A percentile compares a stretch with the other conserved stretches of the same genome.
Conservation (phyloP, 2,329 filamentous ascomycete genomes). For the Xylaria sp. region DNA sequence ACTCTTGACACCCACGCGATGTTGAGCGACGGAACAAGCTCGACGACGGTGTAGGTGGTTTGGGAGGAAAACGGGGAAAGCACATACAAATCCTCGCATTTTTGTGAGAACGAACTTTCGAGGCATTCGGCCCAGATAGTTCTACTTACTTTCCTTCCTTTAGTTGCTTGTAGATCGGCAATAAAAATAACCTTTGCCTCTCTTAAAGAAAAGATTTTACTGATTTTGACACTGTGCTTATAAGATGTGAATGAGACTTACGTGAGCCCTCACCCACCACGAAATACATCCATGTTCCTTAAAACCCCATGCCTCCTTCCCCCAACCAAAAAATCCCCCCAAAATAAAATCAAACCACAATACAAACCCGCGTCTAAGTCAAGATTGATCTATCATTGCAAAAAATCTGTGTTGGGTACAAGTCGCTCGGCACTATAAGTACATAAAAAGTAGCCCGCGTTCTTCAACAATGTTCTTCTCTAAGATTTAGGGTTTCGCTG, state of each 20-base stretch:
- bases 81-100: constrained; percentile 1
- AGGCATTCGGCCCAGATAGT: neutral
- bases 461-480: constrained; percentile 9
- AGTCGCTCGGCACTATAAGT: constrained; percentile 13
- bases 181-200: neutral
- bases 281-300: too few species aligned
- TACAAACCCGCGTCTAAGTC: too few species aligned
- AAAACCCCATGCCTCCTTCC: too few species aligned
- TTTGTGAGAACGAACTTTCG: neutral
- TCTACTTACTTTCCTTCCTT: neutral
- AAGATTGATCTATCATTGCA: neutral
- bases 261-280: neutral
- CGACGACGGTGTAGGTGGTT: neutral
- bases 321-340: too few species aligned
- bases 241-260: neutral
- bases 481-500: constrained; percentile 5
- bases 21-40: neutral
- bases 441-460: neutral
- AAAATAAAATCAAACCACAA: too few species aligned
- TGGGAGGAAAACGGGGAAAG: neutral
- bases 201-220: neutral
- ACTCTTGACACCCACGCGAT: constrained; percentile 3
- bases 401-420: neutral
- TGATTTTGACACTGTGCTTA: neutral
- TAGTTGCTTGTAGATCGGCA: neutral